Base-by-base conservation (phyloP, 2,329 filamentous ascomycete genomes). In the Drechslerella stenobrocha region DNA sequence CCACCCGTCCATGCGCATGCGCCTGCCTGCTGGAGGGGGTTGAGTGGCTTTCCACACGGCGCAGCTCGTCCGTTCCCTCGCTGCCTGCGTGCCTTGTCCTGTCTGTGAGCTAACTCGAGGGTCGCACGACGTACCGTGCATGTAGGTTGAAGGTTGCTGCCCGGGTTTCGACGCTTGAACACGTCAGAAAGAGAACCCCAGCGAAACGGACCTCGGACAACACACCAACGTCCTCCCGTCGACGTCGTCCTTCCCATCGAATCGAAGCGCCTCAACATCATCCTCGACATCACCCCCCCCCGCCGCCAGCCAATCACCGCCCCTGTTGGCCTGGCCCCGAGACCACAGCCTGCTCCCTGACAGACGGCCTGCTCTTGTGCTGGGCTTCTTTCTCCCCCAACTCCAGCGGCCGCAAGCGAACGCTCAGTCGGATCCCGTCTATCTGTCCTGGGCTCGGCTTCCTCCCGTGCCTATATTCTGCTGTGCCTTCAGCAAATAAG, bases 391-490 rank as follows among this genome's bases (percentile, higher is more conserved):
- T 50, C 47, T 58, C 40, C 13, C 60, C 63, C 63, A 58, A 67
- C 55, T 59, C 60, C 60, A 67, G 63, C 42, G 55, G 52, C 15
- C 57, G 24, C 48, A 60, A 56, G 55, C 63, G 63, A 60, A 52
- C 48, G 63, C 55, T 30, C 45, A 15, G 42, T 56, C 50, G 34
- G 48, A 51, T 37, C 55, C 53, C 46, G 44, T 51, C 28, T 44
- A 56, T 44, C 35, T 40, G n/a, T n/a, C n/a, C n/a, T 46, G 32
- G 20, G 35, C 7, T 50, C 45, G 22, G 23, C 26, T 26, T 28
- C 26, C 22, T 44, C 34, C 56, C 37, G 26, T 47, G 13, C 47
- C 34, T 44, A n/a, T n/a, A n/a, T n/a, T n/a, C n/a, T n/a, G n/a
- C n/a, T 34, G 46, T 44, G 46, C 47, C 23, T 26, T 47, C 47